Evolutionary conservation across 2,329 filamentous ascomycete species (phyloP), one percentile per base, ranked within the genome.

Genomic region (Akanthomyces lecanii): DNA sequence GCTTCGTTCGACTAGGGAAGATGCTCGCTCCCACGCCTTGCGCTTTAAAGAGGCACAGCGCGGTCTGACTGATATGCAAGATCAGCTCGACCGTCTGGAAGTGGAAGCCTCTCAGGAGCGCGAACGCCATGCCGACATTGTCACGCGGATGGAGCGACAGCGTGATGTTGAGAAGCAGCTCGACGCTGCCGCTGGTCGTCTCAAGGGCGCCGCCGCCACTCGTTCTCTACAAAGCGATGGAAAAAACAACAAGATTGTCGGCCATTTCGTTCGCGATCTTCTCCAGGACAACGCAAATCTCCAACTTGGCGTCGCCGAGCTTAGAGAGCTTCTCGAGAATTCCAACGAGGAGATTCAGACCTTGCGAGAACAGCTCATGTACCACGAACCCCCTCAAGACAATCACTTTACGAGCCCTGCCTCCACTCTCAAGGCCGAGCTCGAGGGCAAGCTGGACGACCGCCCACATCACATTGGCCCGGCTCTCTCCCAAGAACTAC

Each of bases 281-380:
- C 80, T 99, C 21, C 89, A 96, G 70, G 95, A 99, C 74, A 99
- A 99, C 71, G 92, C 93, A 11, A 97, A 92, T 69, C 79, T 99
- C 51, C 95, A 99, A 74, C 83, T 95, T 66, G 92, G 92, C 18
- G 96, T 98, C 64, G 86, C 93, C 59, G 95, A 99, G 77, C 78
- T 99, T 54, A 85, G 93, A 21, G 93, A 97, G 72, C 88, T 99
- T 86, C 82, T 99, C 25, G 84, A 92, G 70, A 92, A 86, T 72
- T 97, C 94, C 3, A 96, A 98, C 71, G 91, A 97, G 69, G 94
- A 99, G 76, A 95, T 98, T 3, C 92, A 97, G 72, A 85, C 84
- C 50, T 77, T 99, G 23, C 84, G 94, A 30, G 91, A 96, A 65
- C 91, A 97, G 73, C 80, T 98, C 30, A 75, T 89, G 65, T 84